A percentile compares a stretch with the other conserved stretches of the same genome.
phyloP scores from a whole-genome alignment of 164 flowering plant species.

The Saururus chinensis region DNA sequence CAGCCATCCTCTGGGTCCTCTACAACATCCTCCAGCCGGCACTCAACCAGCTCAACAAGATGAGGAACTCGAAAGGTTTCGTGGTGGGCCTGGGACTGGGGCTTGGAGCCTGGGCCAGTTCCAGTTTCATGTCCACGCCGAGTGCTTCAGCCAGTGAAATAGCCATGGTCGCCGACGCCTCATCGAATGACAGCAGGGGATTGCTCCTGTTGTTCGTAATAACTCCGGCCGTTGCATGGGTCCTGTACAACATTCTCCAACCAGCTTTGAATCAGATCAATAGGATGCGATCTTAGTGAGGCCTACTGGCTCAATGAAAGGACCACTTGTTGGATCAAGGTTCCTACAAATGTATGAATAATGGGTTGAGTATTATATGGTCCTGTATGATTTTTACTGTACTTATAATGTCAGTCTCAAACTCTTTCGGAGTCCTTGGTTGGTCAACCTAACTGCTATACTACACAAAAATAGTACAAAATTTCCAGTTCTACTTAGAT shows the following conservation, averaged over 20 bases:
- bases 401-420: too few relatives aligned
- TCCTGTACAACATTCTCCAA: slow-evolving; percentile 56
- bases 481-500: too few relatives aligned
- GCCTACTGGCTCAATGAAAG: background rate
- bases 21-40: slow-evolving; percentile 87
- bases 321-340: background rate
- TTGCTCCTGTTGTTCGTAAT: slow-evolving; percentile 48
- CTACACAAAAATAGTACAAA: too few relatives aligned
- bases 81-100: slow-evolving; percentile 63
- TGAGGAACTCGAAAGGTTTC: slow-evolving; percentile 49
- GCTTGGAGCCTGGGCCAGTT: slow-evolving; percentile 41
- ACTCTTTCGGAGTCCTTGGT: too few relatives aligned
- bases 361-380: too few relatives aligned
- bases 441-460: too few relatives aligned
- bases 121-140: slow-evolving; percentile 27
- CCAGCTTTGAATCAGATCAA: slow-evolving; percentile 92
- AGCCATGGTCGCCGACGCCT: slow-evolving; percentile 38
- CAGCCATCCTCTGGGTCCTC: slow-evolving; percentile 84
- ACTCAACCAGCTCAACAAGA: slow-evolving; percentile 65
- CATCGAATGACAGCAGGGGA: slow-evolving; percentile 43
- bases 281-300: slow-evolving; percentile 58
- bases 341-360: too few relatives aligned
- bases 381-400: too few relatives aligned
- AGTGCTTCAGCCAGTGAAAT: slow-evolving; percentile 45
- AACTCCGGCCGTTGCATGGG: slow-evolving; percentile 63